phyloP scores from a whole-genome alignment of 495 filamentous ascomycete genomes.

The Penicillium lagena region DNA sequence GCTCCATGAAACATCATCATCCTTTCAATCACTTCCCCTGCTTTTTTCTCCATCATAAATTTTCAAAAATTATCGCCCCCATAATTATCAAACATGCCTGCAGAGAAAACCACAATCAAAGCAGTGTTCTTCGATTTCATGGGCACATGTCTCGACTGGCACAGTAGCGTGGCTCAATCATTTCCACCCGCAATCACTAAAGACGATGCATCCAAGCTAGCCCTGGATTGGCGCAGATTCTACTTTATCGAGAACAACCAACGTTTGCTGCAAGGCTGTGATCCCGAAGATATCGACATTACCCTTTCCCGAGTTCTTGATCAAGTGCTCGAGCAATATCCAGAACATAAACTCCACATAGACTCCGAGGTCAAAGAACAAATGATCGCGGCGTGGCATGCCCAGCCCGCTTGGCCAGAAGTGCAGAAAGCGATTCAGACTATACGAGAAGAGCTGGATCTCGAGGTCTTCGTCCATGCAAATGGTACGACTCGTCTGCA shows the following conservation, averaged over 20 bases:
- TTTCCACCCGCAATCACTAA: conserved; percentile 12
- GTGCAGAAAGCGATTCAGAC: conserved; percentile 23
- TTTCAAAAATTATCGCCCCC: too few relatives aligned
- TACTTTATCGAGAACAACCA: conserved; percentile 39
- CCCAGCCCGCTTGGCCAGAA: conserved; percentile 42
- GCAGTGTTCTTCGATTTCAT: conserved; percentile 39
- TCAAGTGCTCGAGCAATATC: conserved; percentile 19
- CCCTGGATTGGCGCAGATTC: conserved; percentile 40
- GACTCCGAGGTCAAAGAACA: conserved; percentile 8
- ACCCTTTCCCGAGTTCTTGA: conserved; percentile 35
- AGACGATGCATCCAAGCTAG: conserved; percentile 25
- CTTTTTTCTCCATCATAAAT: too few relatives aligned
- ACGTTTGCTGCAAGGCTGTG: conserved; percentile 23
- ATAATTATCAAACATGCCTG: too few relatives aligned
- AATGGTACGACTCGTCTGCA: conserved; percentile 51
- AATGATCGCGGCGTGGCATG: conserved; percentile 36
- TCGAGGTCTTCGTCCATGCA: conserved; percentile 42
- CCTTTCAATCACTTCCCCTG: too few relatives aligned
- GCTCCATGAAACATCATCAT: too few relatives aligned
- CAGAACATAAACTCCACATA: conserved; percentile 15
- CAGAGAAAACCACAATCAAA: too few relatives aligned
- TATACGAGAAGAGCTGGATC: conserved; percentile 15
- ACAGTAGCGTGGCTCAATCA: conserved; percentile 18
- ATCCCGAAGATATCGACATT: conserved; percentile 43
- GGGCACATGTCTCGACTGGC: conserved; percentile 40